Evolutionary conservation across 2,329 filamentous ascomycete species (phyloP).

Genomic region (Beauveria pseudobassiana): DNA sequence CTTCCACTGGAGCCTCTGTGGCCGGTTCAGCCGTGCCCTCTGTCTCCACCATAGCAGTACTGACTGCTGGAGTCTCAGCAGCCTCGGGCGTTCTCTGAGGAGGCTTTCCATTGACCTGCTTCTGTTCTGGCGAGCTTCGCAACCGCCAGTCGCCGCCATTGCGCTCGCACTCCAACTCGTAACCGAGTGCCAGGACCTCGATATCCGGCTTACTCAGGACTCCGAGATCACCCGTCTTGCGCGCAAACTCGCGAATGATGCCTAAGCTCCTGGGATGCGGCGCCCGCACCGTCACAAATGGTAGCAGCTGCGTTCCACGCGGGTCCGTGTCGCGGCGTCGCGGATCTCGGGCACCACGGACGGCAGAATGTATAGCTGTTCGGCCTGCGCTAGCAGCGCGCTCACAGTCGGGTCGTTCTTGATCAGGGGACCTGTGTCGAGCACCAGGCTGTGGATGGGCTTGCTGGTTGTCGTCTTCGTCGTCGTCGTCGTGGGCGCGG

Average conservation of each 20-base stretch:
- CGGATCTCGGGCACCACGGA: constrained; percentile 83
- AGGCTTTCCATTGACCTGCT: constrained; percentile 63
- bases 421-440: constrained; percentile 89
- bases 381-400: constrained; percentile 68
- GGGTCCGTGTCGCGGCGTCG: constrained; percentile 70
- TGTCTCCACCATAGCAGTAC: background rate
- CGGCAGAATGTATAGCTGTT: constrained; percentile 74
- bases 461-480: constrained; percentile 35
- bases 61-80: background rate
- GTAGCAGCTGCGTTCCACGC: constrained; percentile 80
- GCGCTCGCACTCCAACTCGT: constrained; percentile 87
- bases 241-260: constrained; percentile 75
- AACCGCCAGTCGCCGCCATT: constrained; percentile 87
- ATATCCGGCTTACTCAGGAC: constrained; percentile 87
- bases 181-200: constrained; percentile 80
- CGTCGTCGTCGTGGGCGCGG: background rate
- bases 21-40: background rate
- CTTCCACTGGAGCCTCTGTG: background rate
- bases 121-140: constrained; percentile 71
- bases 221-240: constrained; percentile 79
- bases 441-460: constrained; percentile 71
- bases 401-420: constrained; percentile 85
- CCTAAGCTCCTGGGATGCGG: constrained; percentile 72
- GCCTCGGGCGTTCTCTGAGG: constrained; percentile 31
- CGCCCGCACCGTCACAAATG: constrained; percentile 71